Evolutionary conservation across 2,329 filamentous ascomycete species (phyloP).

Genomic region (Cercospora sp.): DNA sequence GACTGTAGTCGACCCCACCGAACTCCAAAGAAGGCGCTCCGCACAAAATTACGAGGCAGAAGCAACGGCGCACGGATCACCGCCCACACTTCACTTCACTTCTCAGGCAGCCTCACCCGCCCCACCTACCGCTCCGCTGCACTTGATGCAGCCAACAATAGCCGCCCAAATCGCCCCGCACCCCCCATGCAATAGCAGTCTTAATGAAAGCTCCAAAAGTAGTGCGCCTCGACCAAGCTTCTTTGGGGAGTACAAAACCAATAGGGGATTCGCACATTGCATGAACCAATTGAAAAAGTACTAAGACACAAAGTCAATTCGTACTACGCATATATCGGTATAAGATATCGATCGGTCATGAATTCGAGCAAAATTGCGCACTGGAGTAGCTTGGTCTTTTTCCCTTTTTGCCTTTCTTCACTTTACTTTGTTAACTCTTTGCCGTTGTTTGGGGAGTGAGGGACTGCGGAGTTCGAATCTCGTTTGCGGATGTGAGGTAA

Average conservation of each 20-base stretch:
- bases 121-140: background rate
- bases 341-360: background rate
- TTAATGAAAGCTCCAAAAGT: background rate
- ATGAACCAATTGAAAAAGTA: background rate
- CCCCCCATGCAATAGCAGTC: background rate
- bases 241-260: background rate
- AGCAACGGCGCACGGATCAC: background rate
- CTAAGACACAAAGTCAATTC: background rate
- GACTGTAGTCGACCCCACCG: background rate
- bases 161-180: background rate
- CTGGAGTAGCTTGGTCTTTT: background rate
- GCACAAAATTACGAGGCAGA: background rate
- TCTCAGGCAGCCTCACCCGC: background rate
- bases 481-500: background rate
- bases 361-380: background rate
- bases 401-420: background rate
- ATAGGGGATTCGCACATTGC: background rate
- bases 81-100: background rate
- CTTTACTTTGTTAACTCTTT: background rate
- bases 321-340: background rate
- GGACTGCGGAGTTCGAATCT: background rate
- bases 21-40: background rate
- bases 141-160: background rate
- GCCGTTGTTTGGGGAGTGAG: background rate
- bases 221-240: background rate